These are phyloP conservation scores for Pittosporum tobira DNA, from an alignment of 129 eudicot genomes.

Conservation along the genomic window DNA sequence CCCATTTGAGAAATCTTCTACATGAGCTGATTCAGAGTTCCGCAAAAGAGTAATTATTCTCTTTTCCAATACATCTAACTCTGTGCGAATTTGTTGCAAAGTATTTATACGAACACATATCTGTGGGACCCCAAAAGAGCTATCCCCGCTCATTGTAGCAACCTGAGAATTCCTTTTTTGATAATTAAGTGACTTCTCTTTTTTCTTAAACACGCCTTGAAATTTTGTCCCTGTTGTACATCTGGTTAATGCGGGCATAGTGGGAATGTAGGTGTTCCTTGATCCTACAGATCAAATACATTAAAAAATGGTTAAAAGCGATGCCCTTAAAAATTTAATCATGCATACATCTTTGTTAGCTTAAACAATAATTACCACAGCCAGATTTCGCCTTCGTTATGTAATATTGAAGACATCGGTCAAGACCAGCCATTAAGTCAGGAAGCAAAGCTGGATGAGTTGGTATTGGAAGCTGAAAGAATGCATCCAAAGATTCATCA, in stretches of 20 bases:
- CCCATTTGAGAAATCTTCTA: constrained; percentile 71
- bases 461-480: constrained; percentile 88
- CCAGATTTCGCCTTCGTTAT: constrained; percentile 75
- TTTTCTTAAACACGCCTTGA: constrained; percentile 72
- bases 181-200: constrained; percentile 53
- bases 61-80: constrained; percentile 73
- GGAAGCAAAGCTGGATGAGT: constrained; percentile 90
- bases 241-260: constrained; percentile 92
- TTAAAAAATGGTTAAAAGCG: background rate
- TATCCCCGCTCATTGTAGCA: constrained; percentile 52
- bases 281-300: constrained; percentile 47
- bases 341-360: background rate
- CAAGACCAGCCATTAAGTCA: constrained; percentile 84
- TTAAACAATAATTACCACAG: constrained; percentile 51
- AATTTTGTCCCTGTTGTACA: constrained; percentile 60
- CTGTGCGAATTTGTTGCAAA: constrained; percentile 58
- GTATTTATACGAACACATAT: constrained; percentile 81
- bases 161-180: constrained; percentile 68
- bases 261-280: constrained; percentile 66
- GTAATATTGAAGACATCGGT: constrained; percentile 84
- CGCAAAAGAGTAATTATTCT: constrained; percentile 79
- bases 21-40: constrained; percentile 80
- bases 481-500: constrained; percentile 90
- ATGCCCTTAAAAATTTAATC: background rate
- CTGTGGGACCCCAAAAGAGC: constrained; percentile 59